These are phyloP conservation scores for Thermothielavioides terrestris DNA, from an alignment of 495 filamentous ascomycete species.

Conservation along the genomic window DNA sequence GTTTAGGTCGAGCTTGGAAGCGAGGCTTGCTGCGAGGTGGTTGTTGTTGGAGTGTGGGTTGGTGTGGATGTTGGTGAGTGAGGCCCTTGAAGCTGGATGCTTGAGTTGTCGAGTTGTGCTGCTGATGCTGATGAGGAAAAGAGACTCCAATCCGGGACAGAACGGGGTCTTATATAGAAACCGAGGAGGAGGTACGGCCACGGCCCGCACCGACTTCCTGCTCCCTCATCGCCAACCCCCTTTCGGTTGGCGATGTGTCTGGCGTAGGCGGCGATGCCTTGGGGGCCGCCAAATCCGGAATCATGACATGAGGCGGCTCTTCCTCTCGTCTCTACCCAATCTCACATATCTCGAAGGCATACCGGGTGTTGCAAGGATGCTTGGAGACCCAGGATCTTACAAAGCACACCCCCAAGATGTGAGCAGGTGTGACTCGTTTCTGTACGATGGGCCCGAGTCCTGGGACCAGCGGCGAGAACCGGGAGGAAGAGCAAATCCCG, in stretches of 20 bases:
- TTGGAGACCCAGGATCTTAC: not conserved
- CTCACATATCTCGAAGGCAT: conserved; percentile 4
- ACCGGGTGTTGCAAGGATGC: not conserved
- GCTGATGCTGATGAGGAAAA: conserved; percentile 29
- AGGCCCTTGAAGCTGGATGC: not conserved
- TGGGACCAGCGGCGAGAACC: conserved; percentile 1
- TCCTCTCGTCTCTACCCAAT: conserved; percentile 3
- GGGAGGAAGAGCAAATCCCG: not conserved
- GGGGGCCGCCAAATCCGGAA: conserved; percentile 3
- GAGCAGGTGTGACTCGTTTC: conserved; percentile 10
- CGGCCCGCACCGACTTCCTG: not conserved
- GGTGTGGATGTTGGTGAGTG: conserved; percentile 2
- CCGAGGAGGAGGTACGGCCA: not conserved
- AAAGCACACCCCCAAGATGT: not conserved
- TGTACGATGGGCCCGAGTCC: not conserved
- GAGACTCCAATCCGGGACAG: conserved; percentile 12
- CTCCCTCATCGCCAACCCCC: not conserved
- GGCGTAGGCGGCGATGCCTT: conserved; percentile 11
- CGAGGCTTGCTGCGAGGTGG: conserved; percentile 3
- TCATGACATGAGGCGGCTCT: conserved; percentile 16
- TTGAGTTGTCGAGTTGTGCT: conserved; percentile 15
- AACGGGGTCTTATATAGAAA: conserved; percentile 26
- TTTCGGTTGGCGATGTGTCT: not conserved
- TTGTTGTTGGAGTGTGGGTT: not conserved
- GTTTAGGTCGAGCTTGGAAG: conserved; percentile 9